Base-by-base conservation (phyloP, 1,139 yeast species). In the Debaryomyces singareniensis region DNA sequence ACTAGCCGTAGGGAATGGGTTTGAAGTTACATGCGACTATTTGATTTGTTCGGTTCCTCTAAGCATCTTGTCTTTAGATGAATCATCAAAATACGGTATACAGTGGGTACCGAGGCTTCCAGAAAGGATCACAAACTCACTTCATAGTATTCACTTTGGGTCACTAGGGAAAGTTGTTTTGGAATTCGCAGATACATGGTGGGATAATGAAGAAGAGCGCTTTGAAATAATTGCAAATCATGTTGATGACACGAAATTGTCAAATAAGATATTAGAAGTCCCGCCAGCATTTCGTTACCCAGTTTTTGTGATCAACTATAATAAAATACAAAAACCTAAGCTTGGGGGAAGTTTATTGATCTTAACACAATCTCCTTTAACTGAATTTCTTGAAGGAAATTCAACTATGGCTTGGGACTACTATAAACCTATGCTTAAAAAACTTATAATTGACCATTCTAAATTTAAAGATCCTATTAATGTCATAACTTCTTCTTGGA, bases 21-120 rank as follows among this genome's bases (percentile, higher is more conserved):
- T 34, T 6, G 34, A 29, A 5, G 34, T 61, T 4, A 36, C 39
- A 4, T 67, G 75, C 25, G 72, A 77, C 29, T 77, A 74, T 44
- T 59, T 75, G 20, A 65, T 86, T 5, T 80, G 84, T 4, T 77
- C 95, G 0, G 76, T 81, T 7, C 95, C 96, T 0, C 81, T 80
- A 36, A 80, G 89, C 30, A 61, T 82, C 6, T 56, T 85, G 26
- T 61, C 63, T 34, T 47, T 64, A 18, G 64, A 61, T 5, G 40
- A 64, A 5, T 43, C 55, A 29, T 54, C 54, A 28, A 45, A 56
- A 13, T 64, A 66, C 11, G 68, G 70, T 0, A 71, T 85, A 25
- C 52, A 53, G 27, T 85, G 89, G 73, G 45, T 43, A 1, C 91
- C 93, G 0, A 51, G 60, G 2, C 56, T 85, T 14, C 87, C 91